phyloP scores from a whole-genome alignment of 2,329 filamentous ascomycete genomes.

The Dactylellina sp. region DNA sequence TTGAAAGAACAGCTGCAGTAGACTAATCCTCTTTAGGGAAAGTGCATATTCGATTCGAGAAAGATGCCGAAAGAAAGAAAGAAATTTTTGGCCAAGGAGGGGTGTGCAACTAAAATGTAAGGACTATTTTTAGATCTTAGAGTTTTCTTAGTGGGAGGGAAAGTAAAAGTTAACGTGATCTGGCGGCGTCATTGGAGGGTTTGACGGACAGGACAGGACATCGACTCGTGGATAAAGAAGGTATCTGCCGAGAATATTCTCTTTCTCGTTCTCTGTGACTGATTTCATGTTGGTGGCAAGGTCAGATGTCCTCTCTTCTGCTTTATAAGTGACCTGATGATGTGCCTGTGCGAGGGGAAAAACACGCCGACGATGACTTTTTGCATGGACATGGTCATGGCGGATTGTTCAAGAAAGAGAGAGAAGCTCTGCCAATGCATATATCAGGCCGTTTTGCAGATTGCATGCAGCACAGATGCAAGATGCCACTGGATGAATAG shows the following conservation, averaged over 20 bases:
- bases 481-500: conserved; percentile 53
- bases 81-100: conserved; percentile 35
- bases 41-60: conserved; percentile 54
- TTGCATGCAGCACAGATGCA: conserved; percentile 54
- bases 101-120: conserved; percentile 43
- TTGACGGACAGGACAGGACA: conserved; percentile 35
- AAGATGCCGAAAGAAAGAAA: conserved; percentile 46
- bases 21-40: conserved; percentile 30
- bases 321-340: conserved; percentile 21
- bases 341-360: conserved; percentile 33
- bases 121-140: conserved; percentile 50
- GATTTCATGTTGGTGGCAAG: conserved; percentile 54
- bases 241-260: conserved; percentile 41
- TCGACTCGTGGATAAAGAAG: conserved; percentile 51
- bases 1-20: conserved; percentile 43
- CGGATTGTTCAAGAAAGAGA: conserved; percentile 11
- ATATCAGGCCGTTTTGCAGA: conserved; percentile 55
- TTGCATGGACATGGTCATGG: conserved; percentile 13
- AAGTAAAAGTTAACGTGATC: conserved; percentile 54
- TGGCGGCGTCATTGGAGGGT: conserved; percentile 48
- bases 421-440: conserved; percentile 38
- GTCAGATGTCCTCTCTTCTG: conserved; percentile 37
- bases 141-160: conserved; percentile 20
- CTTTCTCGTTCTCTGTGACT: not conserved
- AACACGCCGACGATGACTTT: conserved; percentile 46